Evolutionary conservation across 2,329 filamentous ascomycete species (phyloP), one percentile per base, ranked within the genome.

Genomic region (Pseudogymnoascus sp.): DNA sequence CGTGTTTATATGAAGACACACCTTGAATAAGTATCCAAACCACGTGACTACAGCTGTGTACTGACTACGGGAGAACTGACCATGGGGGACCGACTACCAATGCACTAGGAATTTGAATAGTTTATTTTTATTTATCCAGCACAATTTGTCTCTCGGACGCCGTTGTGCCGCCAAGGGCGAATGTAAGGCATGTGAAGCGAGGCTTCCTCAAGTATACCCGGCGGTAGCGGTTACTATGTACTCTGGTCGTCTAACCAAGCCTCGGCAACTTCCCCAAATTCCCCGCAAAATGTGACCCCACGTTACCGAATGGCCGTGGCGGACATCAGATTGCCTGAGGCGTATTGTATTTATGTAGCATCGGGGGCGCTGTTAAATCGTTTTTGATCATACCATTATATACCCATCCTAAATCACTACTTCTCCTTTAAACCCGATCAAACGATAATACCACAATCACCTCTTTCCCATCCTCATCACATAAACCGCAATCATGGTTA

Each of bases 401-500:
- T 50, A 50, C 43, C 41, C 20, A 50, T 50, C 25, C 4, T 30
- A 50, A 50, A 50, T 50, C 30, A 50, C 25, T 12, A 30, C 6
- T 50, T 50, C 14, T 18, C 25, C 25, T 30, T 18, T 8, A 50
- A 30, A 16, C 8, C 25, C 25, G 43, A 30, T 25, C n/a, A 50
- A 50, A 50, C 14, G 8, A 50, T 50, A 30, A 30, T 50, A 50
- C 43, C 43, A 16, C 22, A 50, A 50, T n/a, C 6, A 50, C 43
- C 8, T 50, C 43, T 30, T 30, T 30, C 14, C 43, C 25, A 50
- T 50, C n/a, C 43, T 16, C 22, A 50, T 30, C 22, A 28, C 43
- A 25, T 9, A 58, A 38, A 58, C 54, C 54, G 54, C 54, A 35
- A 58, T 3, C 18, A 58, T 58, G 54, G 54, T 58, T n/a, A 22